phyloP scores from a whole-genome alignment of 1,284 basidiomycete genomes.

The Takashimella koratensis region DNA sequence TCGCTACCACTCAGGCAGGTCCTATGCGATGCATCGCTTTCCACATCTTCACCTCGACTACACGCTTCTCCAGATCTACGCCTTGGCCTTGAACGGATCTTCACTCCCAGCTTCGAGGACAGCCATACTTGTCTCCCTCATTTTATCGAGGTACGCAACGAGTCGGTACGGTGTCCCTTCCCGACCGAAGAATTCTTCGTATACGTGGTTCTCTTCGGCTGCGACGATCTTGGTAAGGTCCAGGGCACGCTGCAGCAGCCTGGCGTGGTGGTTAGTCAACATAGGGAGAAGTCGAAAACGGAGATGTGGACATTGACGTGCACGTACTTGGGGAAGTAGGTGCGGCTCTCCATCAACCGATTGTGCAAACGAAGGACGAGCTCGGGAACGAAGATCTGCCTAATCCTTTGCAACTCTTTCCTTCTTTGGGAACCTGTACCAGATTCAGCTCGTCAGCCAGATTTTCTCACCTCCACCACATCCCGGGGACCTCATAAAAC shows the following conservation, averaged over 20 bases:
- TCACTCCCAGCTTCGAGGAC: constrained; percentile 68
- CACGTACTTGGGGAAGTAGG: constrained; percentile 64
- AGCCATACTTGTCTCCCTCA: constrained; percentile 65
- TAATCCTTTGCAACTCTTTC: constrained; percentile 70
- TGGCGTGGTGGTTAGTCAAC: constrained; percentile 1
- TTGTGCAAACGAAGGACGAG: constrained; percentile 80
- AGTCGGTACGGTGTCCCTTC: constrained; percentile 53
- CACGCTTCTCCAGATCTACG: neutral
- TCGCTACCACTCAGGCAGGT: neutral
- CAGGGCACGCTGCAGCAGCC: constrained; percentile 72
- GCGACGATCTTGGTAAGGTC: constrained; percentile 79
- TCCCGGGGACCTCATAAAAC: too few species aligned
- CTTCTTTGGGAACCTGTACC: constrained; percentile 58
- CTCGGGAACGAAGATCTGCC: constrained; percentile 87
- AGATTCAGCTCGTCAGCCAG: too few species aligned
- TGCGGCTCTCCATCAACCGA: constrained; percentile 64
- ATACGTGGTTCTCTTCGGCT: constrained; percentile 79
- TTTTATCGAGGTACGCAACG: constrained; percentile 65
- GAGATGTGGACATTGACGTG: too few species aligned
- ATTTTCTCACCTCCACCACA: too few species aligned
- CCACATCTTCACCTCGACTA: neutral
- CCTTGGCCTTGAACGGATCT: constrained; percentile 60
- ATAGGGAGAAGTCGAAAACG: constrained; percentile 2
- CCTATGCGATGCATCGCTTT: neutral
- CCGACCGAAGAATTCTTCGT: constrained; percentile 74